Base-by-base conservation (phyloP, 768 basidiomycete genomes). In the Collybia sp. region DNA sequence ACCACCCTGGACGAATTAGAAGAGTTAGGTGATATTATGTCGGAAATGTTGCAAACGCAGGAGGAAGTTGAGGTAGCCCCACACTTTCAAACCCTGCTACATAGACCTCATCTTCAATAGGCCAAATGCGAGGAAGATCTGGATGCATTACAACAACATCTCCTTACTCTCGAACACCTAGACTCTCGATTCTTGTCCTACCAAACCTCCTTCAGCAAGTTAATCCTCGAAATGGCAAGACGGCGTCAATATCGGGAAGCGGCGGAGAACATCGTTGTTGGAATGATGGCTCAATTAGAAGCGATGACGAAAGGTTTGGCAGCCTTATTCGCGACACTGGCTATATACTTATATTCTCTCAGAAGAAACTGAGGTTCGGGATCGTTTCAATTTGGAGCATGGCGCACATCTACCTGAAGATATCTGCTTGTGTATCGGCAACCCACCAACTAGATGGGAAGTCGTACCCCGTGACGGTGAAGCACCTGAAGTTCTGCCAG, bases 11-110 rank as follows among this genome's bases (percentile, higher is more conserved):
- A 80, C 42, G 79, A 87, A 54, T 70, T 92, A 15, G 87, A 91
- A 40, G 82, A 85, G 53, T 72, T 92, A 3, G 89, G 82, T 1
- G 81, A 85, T 15, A 86, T 89, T 43, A 88, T 92, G 82, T 69
- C 71, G 0, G 83, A 84, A 43, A 88, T 92, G 84, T 61, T 92
- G 5, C 71, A 75, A 36, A 76, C 72, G 12, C 87, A 90, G 58
- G 77, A 85, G 44, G 62, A 64, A 5, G 76, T 88, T 5, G 85
- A 91, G 75, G 87, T 86, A 41, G 13, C 65, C 51, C 42, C 31
- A 15, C n/a, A 13, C 25, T 30, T 20, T 31, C 38, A 17, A 30
- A 16, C 43, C 31, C 12, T 36, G 34, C 45, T 42, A n/a, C 42
- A 40, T 42, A 11, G 25, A 25, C 34, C 11, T 12, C 43, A 43